phyloP scores from a whole-genome alignment of 805 yeast species.

The Nakazawaea ambrosiae region DNA sequence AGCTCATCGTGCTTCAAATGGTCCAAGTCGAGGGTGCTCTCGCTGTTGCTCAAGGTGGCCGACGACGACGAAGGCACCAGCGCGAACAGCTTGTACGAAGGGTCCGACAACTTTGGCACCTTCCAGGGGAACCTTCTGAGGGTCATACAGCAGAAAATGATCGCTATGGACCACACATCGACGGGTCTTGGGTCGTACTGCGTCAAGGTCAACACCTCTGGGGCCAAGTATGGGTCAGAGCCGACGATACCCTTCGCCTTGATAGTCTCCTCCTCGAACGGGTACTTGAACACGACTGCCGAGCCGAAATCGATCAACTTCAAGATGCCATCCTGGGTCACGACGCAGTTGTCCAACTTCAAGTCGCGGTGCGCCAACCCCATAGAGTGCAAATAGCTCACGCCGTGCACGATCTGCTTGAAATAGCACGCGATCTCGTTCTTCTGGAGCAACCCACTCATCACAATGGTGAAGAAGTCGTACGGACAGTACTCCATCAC shows the following conservation, averaged over 20 bases:
- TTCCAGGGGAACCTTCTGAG: slow-evolving; percentile 93
- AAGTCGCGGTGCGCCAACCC: slow-evolving; percentile 93
- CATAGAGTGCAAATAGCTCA: slow-evolving; percentile 63
- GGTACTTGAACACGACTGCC: slow-evolving; percentile 74
- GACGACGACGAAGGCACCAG: slow-evolving; percentile 18
- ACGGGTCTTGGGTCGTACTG: slow-evolving; percentile 80
- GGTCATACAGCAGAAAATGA: slow-evolving; percentile 86
- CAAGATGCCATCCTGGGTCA: slow-evolving; percentile 62
- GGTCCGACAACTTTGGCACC: slow-evolving; percentile 73
- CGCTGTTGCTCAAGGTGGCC: slow-evolving; percentile 11
- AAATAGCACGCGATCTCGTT: slow-evolving; percentile 76
- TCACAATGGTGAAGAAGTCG: slow-evolving; percentile 89
- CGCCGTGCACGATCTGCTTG: slow-evolving; percentile 73
- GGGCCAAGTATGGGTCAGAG: slow-evolving; percentile 92
- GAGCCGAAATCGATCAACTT: slow-evolving; percentile 93
- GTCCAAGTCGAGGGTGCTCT: neutral
- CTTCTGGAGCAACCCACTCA: slow-evolving; percentile 73
- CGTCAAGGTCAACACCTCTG: slow-evolving; percentile 61
- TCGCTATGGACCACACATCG: slow-evolving; percentile 92
- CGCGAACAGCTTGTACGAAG: slow-evolving; percentile 65
- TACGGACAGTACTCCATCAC: slow-evolving; percentile 92
- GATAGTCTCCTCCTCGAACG: slow-evolving; percentile 48
- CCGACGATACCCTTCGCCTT: slow-evolving; percentile 86
- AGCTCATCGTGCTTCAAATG: slow-evolving; percentile 4
- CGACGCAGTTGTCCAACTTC: slow-evolving; percentile 91